phyloP scores from a whole-genome alignment of 2,329 filamentous ascomycete species.

The Monilinia polystroma region DNA sequence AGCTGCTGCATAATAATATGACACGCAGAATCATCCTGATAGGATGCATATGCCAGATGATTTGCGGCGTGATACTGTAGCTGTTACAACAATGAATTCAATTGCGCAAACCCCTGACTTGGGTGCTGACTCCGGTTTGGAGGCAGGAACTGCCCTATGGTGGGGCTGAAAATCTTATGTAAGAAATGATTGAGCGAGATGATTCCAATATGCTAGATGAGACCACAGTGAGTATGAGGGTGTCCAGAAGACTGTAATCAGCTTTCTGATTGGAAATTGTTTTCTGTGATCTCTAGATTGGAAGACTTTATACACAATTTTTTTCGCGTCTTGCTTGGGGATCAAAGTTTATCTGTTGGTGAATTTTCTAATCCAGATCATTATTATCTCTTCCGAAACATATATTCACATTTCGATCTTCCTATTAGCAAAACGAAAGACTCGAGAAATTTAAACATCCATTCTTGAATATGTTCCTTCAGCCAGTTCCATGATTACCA shows the following conservation, averaged over 20 bases:
- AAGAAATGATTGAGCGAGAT: no score
- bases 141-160: neutral
- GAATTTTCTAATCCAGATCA: neutral
- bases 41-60: neutral
- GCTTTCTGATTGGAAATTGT: no score
- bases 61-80: slow-evolving; percentile 4
- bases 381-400: neutral
- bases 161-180: neutral
- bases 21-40: slow-evolving; percentile 3
- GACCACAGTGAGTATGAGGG: no score
- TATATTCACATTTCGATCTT: neutral
- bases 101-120: neutral
- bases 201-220: neutral
- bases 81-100: neutral
- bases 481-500: neutral
- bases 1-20: slow-evolving; percentile 9
- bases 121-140: neutral
- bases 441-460: no score
- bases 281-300: no score
- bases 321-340: neutral
- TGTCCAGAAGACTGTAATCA: neutral
- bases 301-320: neutral
- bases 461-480: neutral
- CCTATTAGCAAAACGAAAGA: neutral
- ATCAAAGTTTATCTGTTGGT: neutral